Base-by-base conservation (phyloP, 2,329 filamentous ascomycete genomes). In the Fusarium duplospermum region DNA sequence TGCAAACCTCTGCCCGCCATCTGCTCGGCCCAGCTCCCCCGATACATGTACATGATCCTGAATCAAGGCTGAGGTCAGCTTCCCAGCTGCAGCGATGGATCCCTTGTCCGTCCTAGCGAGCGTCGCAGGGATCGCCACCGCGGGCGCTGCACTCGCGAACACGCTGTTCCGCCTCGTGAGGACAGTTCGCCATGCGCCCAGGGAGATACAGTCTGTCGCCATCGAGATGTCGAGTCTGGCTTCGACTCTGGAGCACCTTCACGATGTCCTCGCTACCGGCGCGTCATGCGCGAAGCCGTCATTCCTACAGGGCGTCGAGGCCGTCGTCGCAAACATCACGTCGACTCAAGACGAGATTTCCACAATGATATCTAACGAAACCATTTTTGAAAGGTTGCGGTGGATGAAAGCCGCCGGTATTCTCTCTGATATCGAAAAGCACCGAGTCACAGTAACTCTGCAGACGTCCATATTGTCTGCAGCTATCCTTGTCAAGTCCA, bases 41-140 rank as follows among this genome's bases (percentile, higher is more conserved):
- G 20, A 35, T 35, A 56, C n/a, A 35, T 22, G 20, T 36, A 57
- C 33, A 57, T 57, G 54, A 57, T 22, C 33, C 14, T 33, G 3
- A 22, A 4, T 16, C n/a, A 11, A 16, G 11, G 4, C 56, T 47
- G 22, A 47, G 22, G 42, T 47, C 40, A n/a, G 20, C 29, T 56
- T 18, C 13, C 35, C 6, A 10, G 27, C 14, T 45, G 58, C 38
- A 14, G 40, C 16, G n/a, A 69, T 74, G 71, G 68, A 74, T 10
- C 71, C 71, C 31, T 2, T 74, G 0, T 73, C 71, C 29, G 58
- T 74, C 13, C 62, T 66, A 65, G 71, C 71, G 4, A 61, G 71
- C 35, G 67, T 74, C 9, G 71, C 71, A 20, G 71, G 71, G 7
- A 70, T 74, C 24, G 64, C 71, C 1, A 72, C 68, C 24, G 71